Evolutionary conservation across 2,329 filamentous ascomycete genomes (phyloP), one percentile per base, ranked within the genome.

Genomic region (Ceratocystis eucalypticola): DNA sequence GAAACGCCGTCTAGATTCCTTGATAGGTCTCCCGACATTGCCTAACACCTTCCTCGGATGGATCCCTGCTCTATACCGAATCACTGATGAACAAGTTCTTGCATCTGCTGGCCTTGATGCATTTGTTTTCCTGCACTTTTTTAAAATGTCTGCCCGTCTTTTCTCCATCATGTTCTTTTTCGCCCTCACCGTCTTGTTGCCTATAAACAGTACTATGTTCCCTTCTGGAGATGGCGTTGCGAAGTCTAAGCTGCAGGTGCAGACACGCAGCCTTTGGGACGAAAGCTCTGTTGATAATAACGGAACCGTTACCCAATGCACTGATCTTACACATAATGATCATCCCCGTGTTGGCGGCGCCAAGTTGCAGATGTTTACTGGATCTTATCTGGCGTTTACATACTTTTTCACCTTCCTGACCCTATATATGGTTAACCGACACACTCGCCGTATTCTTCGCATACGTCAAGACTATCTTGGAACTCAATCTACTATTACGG

Each of bases 81-180:
- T 99, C 69, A 90, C 86, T 1, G 92, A 97, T 70, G 87, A 96
- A 73, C 88, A 97, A 75, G 85, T 99, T 3, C 80, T 99, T 65
- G 86, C 88, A 17, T 93, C 91, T 22, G 93, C 93, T 20, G 94
- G 94, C 0, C 82, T 99, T 62, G 94, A 99, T 78, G 94, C 94
- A 63, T 99, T 90, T 77, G 94, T 96, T 70, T 96, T 99, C 73
- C 80, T 99, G 15, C 84, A 88, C 17, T 99, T 99, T 76, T 97
- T 96, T 80, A 95, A 92, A 74, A 94, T 97, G 85, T 88, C 93
- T 12, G 89, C 91, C 70, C 89, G 88, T 69, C 88, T 96, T 71
- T 86, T 97, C 63, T 78, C 83, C 17, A 78, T 88, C 64, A 88
- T 95, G 71, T 83, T 94, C 66, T 84, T 96, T 75, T 91, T 97